A percentile compares a stretch with the other conserved stretches of the same genome.
Evolutionary conservation across 2,329 filamentous ascomycete genomes (phyloP).

Genomic region (Coniochaeta sp.): DNA sequence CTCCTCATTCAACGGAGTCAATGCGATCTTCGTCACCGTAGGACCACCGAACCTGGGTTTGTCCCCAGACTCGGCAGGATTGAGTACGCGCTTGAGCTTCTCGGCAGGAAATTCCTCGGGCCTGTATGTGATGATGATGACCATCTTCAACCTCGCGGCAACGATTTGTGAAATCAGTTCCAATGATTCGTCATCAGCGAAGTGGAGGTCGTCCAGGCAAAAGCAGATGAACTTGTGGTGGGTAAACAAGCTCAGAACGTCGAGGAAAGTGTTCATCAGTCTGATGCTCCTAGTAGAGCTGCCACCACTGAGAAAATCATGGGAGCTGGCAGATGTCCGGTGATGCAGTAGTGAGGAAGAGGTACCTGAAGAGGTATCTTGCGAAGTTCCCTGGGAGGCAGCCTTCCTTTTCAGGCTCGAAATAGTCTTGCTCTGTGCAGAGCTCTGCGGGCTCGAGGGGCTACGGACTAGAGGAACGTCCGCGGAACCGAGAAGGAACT

Average conservation of each 20-base stretch:
- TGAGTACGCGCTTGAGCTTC: constrained; percentile 45
- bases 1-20: constrained; percentile 67
- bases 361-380: background rate
- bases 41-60: constrained; percentile 38
- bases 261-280: constrained; percentile 81
- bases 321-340: constrained; percentile 41
- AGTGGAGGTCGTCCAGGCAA: constrained; percentile 83
- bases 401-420: background rate
- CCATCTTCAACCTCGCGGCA: constrained; percentile 68
- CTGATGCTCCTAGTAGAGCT: constrained; percentile 59
- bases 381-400: background rate
- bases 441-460: constrained; percentile 25
- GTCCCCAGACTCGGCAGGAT: constrained; percentile 47
- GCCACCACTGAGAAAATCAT: constrained; percentile 53
- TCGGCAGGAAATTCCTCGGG: constrained; percentile 57
- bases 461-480: constrained; percentile 28
- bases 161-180: constrained; percentile 80
- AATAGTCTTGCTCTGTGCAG: constrained; percentile 1
- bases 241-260: constrained; percentile 75
- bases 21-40: constrained; percentile 60
- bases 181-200: constrained; percentile 79
- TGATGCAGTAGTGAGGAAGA: constrained; percentile 14
- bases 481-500: constrained; percentile 57
- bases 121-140: constrained; percentile 71
- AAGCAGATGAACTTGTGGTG: constrained; percentile 83